Evolutionary conservation across 495 filamentous ascomycete species (phyloP).

Genomic region (Aspergillus cristatus): DNA sequence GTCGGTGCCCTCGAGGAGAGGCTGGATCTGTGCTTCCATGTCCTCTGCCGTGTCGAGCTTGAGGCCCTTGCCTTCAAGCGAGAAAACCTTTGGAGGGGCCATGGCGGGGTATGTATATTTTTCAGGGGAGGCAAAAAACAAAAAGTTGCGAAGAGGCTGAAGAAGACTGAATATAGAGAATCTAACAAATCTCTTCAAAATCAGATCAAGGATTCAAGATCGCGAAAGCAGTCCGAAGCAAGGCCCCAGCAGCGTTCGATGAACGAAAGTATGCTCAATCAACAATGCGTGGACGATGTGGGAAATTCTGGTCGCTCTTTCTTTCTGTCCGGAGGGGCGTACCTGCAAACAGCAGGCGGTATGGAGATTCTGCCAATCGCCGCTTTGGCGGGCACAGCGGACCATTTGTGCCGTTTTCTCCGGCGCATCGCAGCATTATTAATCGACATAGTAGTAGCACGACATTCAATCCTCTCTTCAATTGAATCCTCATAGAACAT

Average conservation of each 20-base stretch:
- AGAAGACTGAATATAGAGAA: slow-evolving; percentile 4
- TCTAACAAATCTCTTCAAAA: background rate
- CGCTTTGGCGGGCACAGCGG: slow-evolving; percentile 8
- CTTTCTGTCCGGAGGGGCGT: background rate
- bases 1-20: slow-evolving; percentile 58
- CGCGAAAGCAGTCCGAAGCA: background rate
- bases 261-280: slow-evolving; percentile 2
- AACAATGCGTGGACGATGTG: background rate
- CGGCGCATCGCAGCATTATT: slow-evolving; percentile 13
- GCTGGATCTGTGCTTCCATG: slow-evolving; percentile 73
- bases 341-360: no score
- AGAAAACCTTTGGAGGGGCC: slow-evolving; percentile 65
- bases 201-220: background rate
- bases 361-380: no score
- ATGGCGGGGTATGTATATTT: slow-evolving; percentile 35
- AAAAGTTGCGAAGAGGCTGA: slow-evolving; percentile 3
- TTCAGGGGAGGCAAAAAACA: slow-evolving; percentile 10
- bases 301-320: no score
- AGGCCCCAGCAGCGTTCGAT: background rate
- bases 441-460: no score
- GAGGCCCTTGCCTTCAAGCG: slow-evolving; percentile 79
- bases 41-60: slow-evolving; percentile 84
- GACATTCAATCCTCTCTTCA: slow-evolving; percentile 2
- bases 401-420: slow-evolving; percentile 14
- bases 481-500: slow-evolving; percentile 2